These are phyloP conservation scores for Saccharomyces mikatae DNA, from an alignment of 805 yeast genomes.

Conservation along the genomic window DNA sequence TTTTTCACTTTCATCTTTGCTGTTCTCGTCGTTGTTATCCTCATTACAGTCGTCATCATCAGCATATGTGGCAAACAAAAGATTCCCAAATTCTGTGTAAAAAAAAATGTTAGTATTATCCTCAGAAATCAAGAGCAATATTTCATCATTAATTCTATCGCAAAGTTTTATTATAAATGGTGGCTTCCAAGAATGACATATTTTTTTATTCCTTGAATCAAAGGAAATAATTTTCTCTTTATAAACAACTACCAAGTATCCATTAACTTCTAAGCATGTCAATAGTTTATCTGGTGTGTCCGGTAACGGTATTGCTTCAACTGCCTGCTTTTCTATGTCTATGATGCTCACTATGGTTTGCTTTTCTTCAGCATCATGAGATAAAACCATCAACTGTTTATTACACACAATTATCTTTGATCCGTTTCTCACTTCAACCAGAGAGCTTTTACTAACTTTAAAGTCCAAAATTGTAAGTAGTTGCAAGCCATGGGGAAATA, in stretches of 20 bases:
- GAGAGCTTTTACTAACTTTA: conserved; percentile 19
- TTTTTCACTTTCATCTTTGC: neutral
- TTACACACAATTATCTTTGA: conserved; percentile 11
- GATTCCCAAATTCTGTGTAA: conserved; percentile 23
- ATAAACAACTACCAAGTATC: conserved; percentile 12
- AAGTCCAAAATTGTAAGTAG: conserved; percentile 20
- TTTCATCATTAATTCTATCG: conserved; percentile 13
- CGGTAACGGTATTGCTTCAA: conserved; percentile 5
- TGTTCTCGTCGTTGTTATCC: conserved; percentile 8
- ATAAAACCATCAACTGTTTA: conserved; percentile 16
- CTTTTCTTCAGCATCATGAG: conserved; percentile 5
- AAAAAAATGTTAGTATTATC: conserved; percentile 16
- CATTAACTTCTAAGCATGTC: conserved; percentile 8
- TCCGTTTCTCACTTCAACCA: conserved; percentile 19
- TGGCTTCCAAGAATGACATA: conserved; percentile 8
- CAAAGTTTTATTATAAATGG: conserved; percentile 16
- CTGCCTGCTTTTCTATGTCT: conserved; percentile 9
- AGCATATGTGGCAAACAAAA: conserved; percentile 17
- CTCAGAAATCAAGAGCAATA: conserved; percentile 17
- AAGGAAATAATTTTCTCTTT: conserved; percentile 13
- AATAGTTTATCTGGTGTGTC: conserved; percentile 6
- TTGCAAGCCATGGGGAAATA: conserved; percentile 28
- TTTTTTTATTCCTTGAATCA: conserved; percentile 10
- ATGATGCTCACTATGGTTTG: conserved; percentile 10
- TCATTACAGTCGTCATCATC: conserved; percentile 8